A percentile compares a stretch with the other conserved stretches of the same genome.
phyloP scores from a whole-genome alignment of 1,139 yeast species.

The Pneumocystis sp. region DNA sequence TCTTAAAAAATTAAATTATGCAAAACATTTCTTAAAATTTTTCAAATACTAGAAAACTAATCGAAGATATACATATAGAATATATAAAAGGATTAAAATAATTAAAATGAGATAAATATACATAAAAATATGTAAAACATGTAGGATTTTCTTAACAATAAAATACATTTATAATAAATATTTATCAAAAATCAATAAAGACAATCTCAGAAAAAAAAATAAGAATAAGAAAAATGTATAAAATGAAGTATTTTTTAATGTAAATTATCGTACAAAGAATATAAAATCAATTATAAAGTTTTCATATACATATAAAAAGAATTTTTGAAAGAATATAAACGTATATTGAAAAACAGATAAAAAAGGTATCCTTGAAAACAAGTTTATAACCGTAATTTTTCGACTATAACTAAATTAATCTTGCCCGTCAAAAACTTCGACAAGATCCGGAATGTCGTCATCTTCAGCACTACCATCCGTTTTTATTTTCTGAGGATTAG shows the following conservation, averaged over 20 bases:
- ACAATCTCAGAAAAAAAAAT: too few species aligned
- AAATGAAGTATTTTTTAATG: too few species aligned
- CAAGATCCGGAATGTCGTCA: slow-evolving; percentile 66
- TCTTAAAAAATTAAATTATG: not conserved
- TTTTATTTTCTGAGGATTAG: slow-evolving; percentile 36
- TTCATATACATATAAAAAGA: not conserved
- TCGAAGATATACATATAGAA: not conserved
- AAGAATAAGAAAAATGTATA: too few species aligned
- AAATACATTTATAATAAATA: too few species aligned
- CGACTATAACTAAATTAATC: not conserved
- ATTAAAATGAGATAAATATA: too few species aligned
- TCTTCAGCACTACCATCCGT: slow-evolving; percentile 42
- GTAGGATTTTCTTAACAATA: too few species aligned
- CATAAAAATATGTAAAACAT: not conserved
- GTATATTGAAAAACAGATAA: not conserved
- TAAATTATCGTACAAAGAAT: too few species aligned
- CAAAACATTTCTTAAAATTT: not conserved
- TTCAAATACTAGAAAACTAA: not conserved
- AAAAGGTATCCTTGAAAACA: not conserved
- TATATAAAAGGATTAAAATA: too few species aligned
- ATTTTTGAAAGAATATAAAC: not conserved
- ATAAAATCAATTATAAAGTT: too few species aligned
- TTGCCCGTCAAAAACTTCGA: slow-evolving; percentile 18
- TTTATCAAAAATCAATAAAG: too few species aligned
- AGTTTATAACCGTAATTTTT: not conserved